Base-by-base conservation (phyloP, 495 filamentous ascomycete species). In the Penicillium salamii region DNA sequence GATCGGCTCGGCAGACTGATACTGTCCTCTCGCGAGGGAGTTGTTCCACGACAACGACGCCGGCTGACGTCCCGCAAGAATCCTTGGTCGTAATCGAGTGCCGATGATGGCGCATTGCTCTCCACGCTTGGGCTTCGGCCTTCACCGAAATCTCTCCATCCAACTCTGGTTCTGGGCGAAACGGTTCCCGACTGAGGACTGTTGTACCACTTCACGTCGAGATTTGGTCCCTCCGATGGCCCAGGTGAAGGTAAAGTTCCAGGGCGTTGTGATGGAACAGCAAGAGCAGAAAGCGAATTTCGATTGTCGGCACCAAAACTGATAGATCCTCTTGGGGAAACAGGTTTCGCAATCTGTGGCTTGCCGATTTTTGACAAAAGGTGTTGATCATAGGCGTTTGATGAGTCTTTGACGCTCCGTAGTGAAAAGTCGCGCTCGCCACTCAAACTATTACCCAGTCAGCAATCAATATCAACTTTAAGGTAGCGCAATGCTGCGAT, bases 371-470 rank as follows among this genome's bases (percentile, higher is more conserved):
- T 91, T 37, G 87, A 88, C 20, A 93, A 68, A 42, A 92, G 69
- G 49, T 86, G 84, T 61, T 85, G 85, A 56, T 95, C 90, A 58
- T 93, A 93, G 21, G 81, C 81, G 55, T 88, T 82, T 13, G 80
- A 85, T 7, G 79, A 81, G 49, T 77, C 81, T 61, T 79, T 76
- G 28, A 83, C 68, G 42, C 80, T 75, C 36, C 74, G 64, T 51
- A 78, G 71, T 39, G 79, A 82, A 33, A 84, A 70, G 37, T 82
- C 76, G 35, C 66, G 71, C 60, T 85, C 82, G 40, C 81, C 79
- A 44, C 78, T 79, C 49, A 83, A 74, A 70, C 74, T 86, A 70
- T 51, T 15, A 29, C 26, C 43, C 6, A 41, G 35, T 61, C 36
- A 58, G 52, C n/a, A 48, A 37, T 19, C 29, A 8, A 32, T 7